Evolutionary conservation across 495 filamentous ascomycete genomes (phyloP).

Genomic region (Neurospora sp.): DNA sequence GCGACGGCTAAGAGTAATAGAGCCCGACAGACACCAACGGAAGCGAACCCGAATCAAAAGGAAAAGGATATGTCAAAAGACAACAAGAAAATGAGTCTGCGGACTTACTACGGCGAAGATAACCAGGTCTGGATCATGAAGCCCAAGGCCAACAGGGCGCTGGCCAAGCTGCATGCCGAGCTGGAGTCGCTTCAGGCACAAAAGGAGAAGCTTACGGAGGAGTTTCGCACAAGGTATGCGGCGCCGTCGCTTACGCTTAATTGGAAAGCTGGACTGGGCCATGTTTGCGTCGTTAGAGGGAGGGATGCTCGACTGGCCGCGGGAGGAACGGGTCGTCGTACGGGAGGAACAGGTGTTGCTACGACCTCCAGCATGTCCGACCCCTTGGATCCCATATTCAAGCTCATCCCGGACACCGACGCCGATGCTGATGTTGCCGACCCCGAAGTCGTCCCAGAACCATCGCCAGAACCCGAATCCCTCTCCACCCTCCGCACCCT

Average conservation of each 20-base stretch:
- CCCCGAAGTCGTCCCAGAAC: slow-evolving; percentile 14
- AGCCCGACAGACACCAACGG: slow-evolving; percentile 13
- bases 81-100: slow-evolving; percentile 14
- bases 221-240: slow-evolving; percentile 41
- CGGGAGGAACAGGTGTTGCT: background rate
- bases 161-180: slow-evolving; percentile 56
- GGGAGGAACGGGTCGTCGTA: background rate
- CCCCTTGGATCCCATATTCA: background rate
- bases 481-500: slow-evolving; percentile 48
- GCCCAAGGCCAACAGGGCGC: slow-evolving; percentile 51
- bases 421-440: background rate
- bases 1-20: slow-evolving; percentile 12
- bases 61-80: background rate
- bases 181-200: slow-evolving; percentile 48
- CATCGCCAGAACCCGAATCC: slow-evolving; percentile 5
- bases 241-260: slow-evolving; percentile 60
- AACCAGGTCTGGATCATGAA: slow-evolving; percentile 84
- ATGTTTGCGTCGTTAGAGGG: slow-evolving; percentile 85
- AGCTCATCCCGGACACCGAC: background rate
- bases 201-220: slow-evolving; percentile 48
- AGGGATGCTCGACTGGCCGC: slow-evolving; percentile 45
- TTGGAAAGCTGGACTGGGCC: slow-evolving; percentile 75
- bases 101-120: slow-evolving; percentile 42
- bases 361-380: background rate
- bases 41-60: slow-evolving; percentile 12